Evolutionary conservation across 2,329 filamentous ascomycete genomes (phyloP), one percentile per base, ranked within the genome.

Genomic region (Ascomycota sp.): DNA sequence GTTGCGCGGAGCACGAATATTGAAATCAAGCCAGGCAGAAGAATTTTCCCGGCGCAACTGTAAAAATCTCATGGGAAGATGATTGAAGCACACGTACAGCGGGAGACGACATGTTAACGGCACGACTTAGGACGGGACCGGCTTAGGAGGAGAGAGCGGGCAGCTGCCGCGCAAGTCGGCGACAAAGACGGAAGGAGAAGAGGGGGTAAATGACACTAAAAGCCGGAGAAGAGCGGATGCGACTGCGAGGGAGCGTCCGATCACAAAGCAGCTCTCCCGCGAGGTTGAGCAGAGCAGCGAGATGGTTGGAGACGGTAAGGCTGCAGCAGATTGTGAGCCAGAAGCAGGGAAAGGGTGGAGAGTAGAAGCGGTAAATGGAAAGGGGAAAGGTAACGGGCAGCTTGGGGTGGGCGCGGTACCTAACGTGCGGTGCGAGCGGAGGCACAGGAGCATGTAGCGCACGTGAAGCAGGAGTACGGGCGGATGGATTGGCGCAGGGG

Each of bases 101-200:
- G 29, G 41, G 33, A 31, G 42, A 40, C 32, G 41, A 44, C 42
- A 44, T 44, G 28, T 38, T 42, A 38, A 33, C 19, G 24, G 35
- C 33, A 23, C 24, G 26, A 23, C 20, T 26, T 22, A 27, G 23
- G 27, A 17, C 15, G 15, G 15, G 15, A 17, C 15, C 8, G 28
- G 15, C 28, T 28, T 21, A 27, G 4, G 25, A 20, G 8, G 22
- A 22, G 28, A 12, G 11, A 10, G 17, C 27, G 8, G 25, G 25
- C 13, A 7, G 10, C 17, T 17, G 15, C 15, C 4, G 22, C 6
- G 22, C n/a, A n/a, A 21, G 22, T 9, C 8, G 8, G 22, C 8
- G 22, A 8, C 22, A 23, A 11, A 3, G 22, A 11, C 22, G 22
- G 22, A 8, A 11, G 22, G 22, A 3, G 3, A 5, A 23, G 22